Evolutionary conservation across 768 basidiomycete species (phyloP), one percentile per base, ranked within the genome.

Genomic region (Collybiopsis confluens): DNA sequence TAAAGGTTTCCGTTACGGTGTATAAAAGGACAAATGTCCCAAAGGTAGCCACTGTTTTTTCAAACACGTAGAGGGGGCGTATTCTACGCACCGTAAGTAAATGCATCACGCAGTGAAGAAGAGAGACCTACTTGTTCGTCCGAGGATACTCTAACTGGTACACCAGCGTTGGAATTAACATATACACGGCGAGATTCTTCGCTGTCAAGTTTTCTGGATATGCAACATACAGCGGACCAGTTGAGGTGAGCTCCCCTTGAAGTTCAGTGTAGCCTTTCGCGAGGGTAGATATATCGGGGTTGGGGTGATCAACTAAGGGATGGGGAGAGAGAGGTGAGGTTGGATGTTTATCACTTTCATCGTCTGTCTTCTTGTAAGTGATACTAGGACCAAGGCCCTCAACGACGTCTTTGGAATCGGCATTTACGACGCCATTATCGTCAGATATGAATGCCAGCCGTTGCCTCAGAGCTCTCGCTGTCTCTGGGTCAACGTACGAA

Each of bases 111-210:
- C 4, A 51, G 36, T 16, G 6, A 11, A 16, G 20, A 28, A 24
- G 27, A 38, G 11, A 18, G 45, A 70, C 81, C 46, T 62, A 91
- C 91, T 77, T 73, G 28, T 90, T 83, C 9, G 96, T 98, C 47
- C 96, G 74, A 9, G 96, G 96, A 67, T 95, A 99, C 69, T 98
- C 95, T 30, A 98, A 75, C 67, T 98, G 94, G 64, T 99, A 99
- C 6, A 98, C 94, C 40, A 99, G 77, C 0, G 92, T 92, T 13
- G 97, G 97, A 43, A 90, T 85, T 36, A 95, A 71, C 70, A 91
- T 82, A 69, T 95, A 99, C 36, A 87, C 79, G 26, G 80, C 80
- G 64, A 94, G 98, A 68, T 92, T 88, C 62, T 76, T 80, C 64
- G 83, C 79, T 0, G 85, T 86, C 56, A 98, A 79, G 65, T 94